These are phyloP conservation scores for Cyberlindnera mycetangii DNA, from an alignment of 805 yeast genomes.

Conservation along the genomic window DNA sequence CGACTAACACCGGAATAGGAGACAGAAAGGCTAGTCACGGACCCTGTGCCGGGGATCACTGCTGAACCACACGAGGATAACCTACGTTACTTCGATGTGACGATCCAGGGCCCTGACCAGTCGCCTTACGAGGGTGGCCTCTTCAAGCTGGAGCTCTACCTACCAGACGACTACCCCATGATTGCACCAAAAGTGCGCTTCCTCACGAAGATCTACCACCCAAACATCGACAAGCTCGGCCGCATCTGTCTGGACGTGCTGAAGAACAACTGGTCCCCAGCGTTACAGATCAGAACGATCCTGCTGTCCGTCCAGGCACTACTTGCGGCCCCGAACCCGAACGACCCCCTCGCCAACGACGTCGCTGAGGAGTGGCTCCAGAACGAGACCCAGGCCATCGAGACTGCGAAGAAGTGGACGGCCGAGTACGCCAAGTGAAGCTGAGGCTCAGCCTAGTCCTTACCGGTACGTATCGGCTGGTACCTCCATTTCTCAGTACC, in stretches of 20 bases:
- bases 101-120: conserved; percentile 85
- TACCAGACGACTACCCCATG: conserved; percentile 98
- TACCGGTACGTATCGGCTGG: too few species aligned
- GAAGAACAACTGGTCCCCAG: conserved; percentile 97
- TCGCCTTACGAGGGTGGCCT: conserved; percentile 88
- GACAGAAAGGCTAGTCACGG: conserved; percentile 86
- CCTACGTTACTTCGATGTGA: conserved; percentile 87
- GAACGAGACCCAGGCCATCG: conserved; percentile 75
- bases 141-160: conserved; percentile 78
- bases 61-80: conserved; percentile 95
- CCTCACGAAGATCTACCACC: conserved; percentile 91
- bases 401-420: conserved; percentile 61
- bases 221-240: conserved; percentile 92
- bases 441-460: too few species aligned
- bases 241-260: conserved; percentile 93
- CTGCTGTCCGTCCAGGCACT: conserved; percentile 89
- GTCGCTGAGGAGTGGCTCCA: conserved; percentile 97
- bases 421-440: conserved; percentile 10
- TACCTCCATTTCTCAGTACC: too few species aligned
- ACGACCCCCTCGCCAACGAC: conserved; percentile 96
- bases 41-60: conserved; percentile 94
- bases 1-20: conserved; percentile 44
- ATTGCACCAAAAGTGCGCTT: conserved; percentile 96
- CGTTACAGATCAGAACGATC: conserved; percentile 91
- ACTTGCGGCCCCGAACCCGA: conserved; percentile 95